Base-by-base conservation (phyloP, 2,329 filamentous ascomycete genomes). In the Fusarium siculi region DNA sequence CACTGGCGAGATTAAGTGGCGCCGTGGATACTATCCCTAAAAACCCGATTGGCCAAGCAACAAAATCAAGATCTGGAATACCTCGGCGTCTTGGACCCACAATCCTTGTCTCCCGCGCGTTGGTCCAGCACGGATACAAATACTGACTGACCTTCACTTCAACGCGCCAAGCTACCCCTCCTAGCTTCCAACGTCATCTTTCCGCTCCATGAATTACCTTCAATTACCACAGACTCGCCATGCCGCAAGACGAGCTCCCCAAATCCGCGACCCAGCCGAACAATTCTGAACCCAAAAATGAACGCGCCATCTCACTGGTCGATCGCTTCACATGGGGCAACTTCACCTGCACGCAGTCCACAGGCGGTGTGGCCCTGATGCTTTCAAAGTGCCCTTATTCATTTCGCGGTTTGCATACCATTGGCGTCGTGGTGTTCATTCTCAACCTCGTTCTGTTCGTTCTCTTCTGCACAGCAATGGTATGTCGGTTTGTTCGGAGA, bases 291-390 rank as follows among this genome's bases (percentile, higher is more conserved):
- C 21, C 55, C 2, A 25, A 19, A 9, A 25, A 19, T 3, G 14
- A 50, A 50, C 34, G 12, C 16, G 16, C 43, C 19, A 8, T 19
- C 9, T 63, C 56, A 5, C 23, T 62, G 1, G 19, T 63, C 8
- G 61, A 63, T 50, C 9, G 37, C 43, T 63, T 63, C 37, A 25
- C 61, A 25, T 63, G 61, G 61, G 61, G 43, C 21, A 63, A 63
- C 23, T 63, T 63, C 21, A 63, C 55, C 10, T 63, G 61, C 16
- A 63, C 43, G 1, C 56, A 63, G 18, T 63, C 61, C 8, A 63
- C 61, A 5, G 61, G 61, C 25, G 56, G 61, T 7, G 56, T 63
- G 18, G 61, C 61, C 14, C 56, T 63, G 12, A 63, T 63, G 61
- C 10, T 63, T 6, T 61, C 56, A 1, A 61, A 62, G 8, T 37